Percentiles rank a stretch among this genome's conserved stretches.
These are phyloP conservation scores for Epichloe typhina DNA, from an alignment of 2,329 filamentous ascomycete genomes.

Conservation along the genomic window DNA sequence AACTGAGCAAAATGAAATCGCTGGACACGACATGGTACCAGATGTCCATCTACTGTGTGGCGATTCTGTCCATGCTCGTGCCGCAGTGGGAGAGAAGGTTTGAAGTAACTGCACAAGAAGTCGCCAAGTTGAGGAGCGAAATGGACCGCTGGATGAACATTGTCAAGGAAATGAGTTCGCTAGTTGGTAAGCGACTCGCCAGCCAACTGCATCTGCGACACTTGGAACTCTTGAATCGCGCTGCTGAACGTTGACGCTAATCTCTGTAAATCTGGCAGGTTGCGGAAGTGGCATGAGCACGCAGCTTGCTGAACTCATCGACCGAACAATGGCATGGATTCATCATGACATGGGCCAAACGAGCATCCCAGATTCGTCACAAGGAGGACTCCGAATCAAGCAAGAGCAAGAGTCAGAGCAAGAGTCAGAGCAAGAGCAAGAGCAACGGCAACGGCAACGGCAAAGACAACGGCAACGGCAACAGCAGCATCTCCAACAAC, in stretches of 20 bases:
- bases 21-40: slow-evolving; percentile 72
- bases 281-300: slow-evolving; percentile 29
- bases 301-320: slow-evolving; percentile 34
- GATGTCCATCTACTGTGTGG: slow-evolving; percentile 56
- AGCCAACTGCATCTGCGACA: background rate
- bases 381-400: slow-evolving; percentile 19
- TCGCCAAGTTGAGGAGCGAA: slow-evolving; percentile 48
- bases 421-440: too few relatives aligned
- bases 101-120: slow-evolving; percentile 42
- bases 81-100: slow-evolving; percentile 54
- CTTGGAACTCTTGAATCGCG: background rate
- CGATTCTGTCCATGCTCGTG: slow-evolving; percentile 60
- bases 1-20: slow-evolving; percentile 50
- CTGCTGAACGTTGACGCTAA: slow-evolving; percentile 3
- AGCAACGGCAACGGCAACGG: too few relatives aligned
- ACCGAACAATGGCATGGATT: slow-evolving; percentile 39
- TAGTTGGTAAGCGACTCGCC: slow-evolving; percentile 41
- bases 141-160: slow-evolving; percentile 59
- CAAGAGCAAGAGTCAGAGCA: slow-evolving; percentile 16
- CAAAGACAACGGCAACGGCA: background rate
- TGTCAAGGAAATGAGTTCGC: slow-evolving; percentile 49
- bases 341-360: slow-evolving; percentile 33
- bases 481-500: slow-evolving; percentile 12
- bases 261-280: slow-evolving; percentile 19
- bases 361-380: slow-evolving; percentile 9